Conservation (phyloP, 163 green algal genomes). For the Scenedesmus sp. region DNA sequence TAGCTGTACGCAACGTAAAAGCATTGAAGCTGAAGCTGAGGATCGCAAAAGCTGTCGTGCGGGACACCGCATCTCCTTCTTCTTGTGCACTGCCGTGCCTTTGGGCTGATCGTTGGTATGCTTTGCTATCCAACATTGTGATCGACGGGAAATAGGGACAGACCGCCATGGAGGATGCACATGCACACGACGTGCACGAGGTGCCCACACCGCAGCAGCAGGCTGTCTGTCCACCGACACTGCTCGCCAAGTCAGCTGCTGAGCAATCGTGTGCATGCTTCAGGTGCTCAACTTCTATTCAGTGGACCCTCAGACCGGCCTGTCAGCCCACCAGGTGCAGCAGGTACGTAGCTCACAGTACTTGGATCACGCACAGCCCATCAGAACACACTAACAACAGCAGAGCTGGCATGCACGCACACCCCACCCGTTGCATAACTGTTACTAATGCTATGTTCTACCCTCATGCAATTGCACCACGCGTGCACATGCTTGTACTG, state of each 20-base stretch:
- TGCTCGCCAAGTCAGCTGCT: not conserved
- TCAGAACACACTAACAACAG: not conserved
- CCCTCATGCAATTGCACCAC: no score
- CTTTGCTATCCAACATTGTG: not conserved
- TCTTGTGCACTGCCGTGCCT: not conserved
- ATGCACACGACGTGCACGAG: constrained; percentile 31
- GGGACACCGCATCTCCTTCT: constrained; percentile 1
- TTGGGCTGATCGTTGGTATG: not conserved
- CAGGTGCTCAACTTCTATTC: constrained; percentile 66
- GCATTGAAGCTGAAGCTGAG: no score
- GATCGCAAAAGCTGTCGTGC: not conserved
- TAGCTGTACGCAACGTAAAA: no score
- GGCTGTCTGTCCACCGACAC: not conserved
- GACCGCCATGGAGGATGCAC: constrained; percentile 30
- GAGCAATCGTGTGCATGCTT: not conserved
- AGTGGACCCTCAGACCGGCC: constrained; percentile 65
- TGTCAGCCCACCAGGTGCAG: constrained; percentile 72
- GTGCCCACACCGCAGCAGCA: constrained; percentile 10
- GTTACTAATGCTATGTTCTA: no score
- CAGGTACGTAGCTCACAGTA: constrained; percentile 43
- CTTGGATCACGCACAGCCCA: no score
- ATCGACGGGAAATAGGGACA: not conserved
- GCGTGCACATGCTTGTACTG: not conserved
- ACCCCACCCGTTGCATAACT: no score
- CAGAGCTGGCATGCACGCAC: not conserved